phyloP scores from a whole-genome alignment of 495 filamentous ascomycete species.

The Immersiella caudata region DNA sequence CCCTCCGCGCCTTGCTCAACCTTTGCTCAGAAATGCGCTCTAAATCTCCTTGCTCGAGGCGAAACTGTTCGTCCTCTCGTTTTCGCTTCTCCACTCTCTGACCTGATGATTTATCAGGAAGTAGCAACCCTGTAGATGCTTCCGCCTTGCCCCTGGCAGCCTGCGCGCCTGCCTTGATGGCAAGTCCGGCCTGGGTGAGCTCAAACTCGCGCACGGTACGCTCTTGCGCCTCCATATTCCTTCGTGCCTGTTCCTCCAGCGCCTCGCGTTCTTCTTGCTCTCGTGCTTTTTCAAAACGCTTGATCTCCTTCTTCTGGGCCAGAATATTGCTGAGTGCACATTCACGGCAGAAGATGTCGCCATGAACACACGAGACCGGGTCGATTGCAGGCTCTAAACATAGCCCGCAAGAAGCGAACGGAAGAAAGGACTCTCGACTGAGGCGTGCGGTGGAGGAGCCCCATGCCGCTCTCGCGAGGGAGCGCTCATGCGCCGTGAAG shows the following conservation, averaged over 20 bases:
- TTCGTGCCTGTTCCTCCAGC: slow-evolving; percentile 54
- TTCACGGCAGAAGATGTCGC: slow-evolving; percentile 96
- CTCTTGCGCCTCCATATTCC: slow-evolving; percentile 62
- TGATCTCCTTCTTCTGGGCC: slow-evolving; percentile 90
- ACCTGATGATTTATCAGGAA: slow-evolving; percentile 42
- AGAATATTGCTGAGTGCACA: slow-evolving; percentile 91
- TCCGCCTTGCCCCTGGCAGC: not conserved
- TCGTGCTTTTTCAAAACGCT: slow-evolving; percentile 69
- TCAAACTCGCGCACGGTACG: slow-evolving; percentile 65
- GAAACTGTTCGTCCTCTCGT: slow-evolving; percentile 55
- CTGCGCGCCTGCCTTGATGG: slow-evolving; percentile 49
- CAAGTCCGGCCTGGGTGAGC: slow-evolving; percentile 69
- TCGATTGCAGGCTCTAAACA: slow-evolving; percentile 83
- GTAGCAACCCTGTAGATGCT: not conserved
- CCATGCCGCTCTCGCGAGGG: slow-evolving; percentile 77
- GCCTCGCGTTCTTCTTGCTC: slow-evolving; percentile 60
- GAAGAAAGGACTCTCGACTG: slow-evolving; percentile 87
- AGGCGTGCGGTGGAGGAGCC: slow-evolving; percentile 82
- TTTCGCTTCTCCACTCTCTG: slow-evolving; percentile 65
- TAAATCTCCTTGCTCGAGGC: slow-evolving; percentile 80
- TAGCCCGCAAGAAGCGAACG: slow-evolving; percentile 87
- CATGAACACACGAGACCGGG: slow-evolving; percentile 73
- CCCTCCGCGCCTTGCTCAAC: slow-evolving; percentile 65
- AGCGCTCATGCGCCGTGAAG: slow-evolving; percentile 92
- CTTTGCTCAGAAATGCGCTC: slow-evolving; percentile 70